Percentiles rank a stretch among this genome's conserved stretches.
Conservation (phyloP, 116 monocot species). For the Zostera marina region DNA sequence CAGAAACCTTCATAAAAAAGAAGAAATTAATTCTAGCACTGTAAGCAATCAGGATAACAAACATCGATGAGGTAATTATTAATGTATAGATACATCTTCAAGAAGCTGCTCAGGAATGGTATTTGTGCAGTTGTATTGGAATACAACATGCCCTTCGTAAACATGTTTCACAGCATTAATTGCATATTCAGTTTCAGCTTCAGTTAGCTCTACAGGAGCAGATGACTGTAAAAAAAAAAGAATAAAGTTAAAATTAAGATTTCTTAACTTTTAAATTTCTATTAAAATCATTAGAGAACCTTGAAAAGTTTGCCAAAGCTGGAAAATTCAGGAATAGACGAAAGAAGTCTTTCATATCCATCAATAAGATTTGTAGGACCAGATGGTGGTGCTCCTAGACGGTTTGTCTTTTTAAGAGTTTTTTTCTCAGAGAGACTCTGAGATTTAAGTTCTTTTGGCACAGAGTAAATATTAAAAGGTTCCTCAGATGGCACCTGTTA, state of each 20-base stretch:
- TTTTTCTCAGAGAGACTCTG: slow-evolving; percentile 88
- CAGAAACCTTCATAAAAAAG: slow-evolving; percentile 48
- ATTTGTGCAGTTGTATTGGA: slow-evolving; percentile 97
- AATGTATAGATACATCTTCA: slow-evolving; percentile 49
- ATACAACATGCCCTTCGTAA: slow-evolving; percentile 58
- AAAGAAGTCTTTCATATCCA: slow-evolving; percentile 87
- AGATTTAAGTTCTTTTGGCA: slow-evolving; percentile 65
- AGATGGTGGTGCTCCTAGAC: slow-evolving; percentile 36
- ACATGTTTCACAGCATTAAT: slow-evolving; percentile 95
- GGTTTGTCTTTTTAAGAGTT: slow-evolving; percentile 54
- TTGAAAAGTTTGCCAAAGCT: slow-evolving; percentile 86
- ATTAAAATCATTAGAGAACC: slow-evolving; percentile 17
- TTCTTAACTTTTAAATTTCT: not conserved
- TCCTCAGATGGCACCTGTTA: slow-evolving; percentile 67
- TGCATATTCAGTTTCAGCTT: slow-evolving; percentile 97
- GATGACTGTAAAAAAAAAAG: slow-evolving; percentile 52
- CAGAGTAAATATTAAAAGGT: slow-evolving; percentile 77
- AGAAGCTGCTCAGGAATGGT: slow-evolving; percentile 87
- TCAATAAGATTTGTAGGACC: slow-evolving; percentile 43
- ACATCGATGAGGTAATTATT: not conserved
- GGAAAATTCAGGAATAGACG: slow-evolving; percentile 79
- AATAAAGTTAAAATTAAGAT: not conserved
- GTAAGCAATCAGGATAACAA: slow-evolving; percentile 22
- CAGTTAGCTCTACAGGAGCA: slow-evolving; percentile 85
- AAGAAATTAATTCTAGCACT: not conserved